These are phyloP conservation scores for Rehmannia glutinosa DNA, from an alignment of 257 asterid genomes.

Conservation along the genomic window DNA sequence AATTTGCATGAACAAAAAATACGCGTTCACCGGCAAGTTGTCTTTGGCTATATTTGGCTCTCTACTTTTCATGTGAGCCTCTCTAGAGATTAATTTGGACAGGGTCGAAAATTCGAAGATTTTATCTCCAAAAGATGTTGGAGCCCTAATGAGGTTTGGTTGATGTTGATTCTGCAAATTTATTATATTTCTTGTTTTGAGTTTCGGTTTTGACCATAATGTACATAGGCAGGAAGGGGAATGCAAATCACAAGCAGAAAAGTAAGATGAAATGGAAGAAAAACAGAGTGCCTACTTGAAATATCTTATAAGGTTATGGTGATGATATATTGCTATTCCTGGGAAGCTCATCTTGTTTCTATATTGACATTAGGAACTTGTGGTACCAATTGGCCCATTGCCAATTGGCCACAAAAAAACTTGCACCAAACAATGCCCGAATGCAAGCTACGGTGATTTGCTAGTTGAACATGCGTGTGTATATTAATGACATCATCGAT, in stretches of 20 bases:
- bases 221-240: not conserved
- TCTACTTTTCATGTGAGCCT: slow-evolving; percentile 23
- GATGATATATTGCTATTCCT: too few species aligned
- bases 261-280: too few species aligned
- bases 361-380: too few species aligned
- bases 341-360: too few species aligned
- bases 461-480: too few species aligned
- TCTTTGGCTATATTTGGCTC: slow-evolving; percentile 24
- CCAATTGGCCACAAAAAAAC: too few species aligned
- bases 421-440: too few species aligned
- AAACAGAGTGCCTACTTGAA: too few species aligned
- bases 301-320: too few species aligned
- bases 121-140: not conserved
- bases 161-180: not conserved
- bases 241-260: not conserved
- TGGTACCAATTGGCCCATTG: too few species aligned
- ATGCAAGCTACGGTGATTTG: too few species aligned
- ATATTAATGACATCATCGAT: too few species aligned
- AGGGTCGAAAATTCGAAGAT: not conserved
- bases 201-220: not conserved
- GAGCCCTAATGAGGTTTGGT: not conserved
- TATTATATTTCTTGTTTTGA: not conserved
- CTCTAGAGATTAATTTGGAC: not conserved
- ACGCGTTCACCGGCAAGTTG: slow-evolving; percentile 12
- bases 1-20: not conserved